These are phyloP conservation scores for Debaryomyces hansenii DNA, from an alignment of 805 yeast genomes.

Conservation along the genomic window DNA sequence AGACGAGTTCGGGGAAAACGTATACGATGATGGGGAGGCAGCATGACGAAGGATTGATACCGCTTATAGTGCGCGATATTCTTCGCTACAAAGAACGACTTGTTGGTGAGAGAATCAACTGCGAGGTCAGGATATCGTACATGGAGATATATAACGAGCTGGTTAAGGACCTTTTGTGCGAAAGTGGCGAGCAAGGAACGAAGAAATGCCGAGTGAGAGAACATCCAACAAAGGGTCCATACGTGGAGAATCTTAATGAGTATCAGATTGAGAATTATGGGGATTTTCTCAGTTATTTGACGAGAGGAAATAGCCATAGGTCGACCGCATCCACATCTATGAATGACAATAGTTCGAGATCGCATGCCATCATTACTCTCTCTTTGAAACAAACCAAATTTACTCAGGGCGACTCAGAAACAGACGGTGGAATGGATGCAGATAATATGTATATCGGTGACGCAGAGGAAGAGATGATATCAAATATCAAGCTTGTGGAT, in stretches of 20 bases:
- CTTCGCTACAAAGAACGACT: constrained; percentile 43
- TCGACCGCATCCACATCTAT: constrained; percentile 72
- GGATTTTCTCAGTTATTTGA: constrained; percentile 49
- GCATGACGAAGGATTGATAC: constrained; percentile 37
- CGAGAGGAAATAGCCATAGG: constrained; percentile 53
- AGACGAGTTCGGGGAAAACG: constrained; percentile 45
- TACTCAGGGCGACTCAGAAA: constrained; percentile 15
- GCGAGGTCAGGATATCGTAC: constrained; percentile 53
- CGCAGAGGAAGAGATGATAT: constrained; percentile 48
- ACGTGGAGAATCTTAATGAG: constrained; percentile 66
- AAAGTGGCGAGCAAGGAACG: constrained; percentile 3
- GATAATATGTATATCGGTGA: constrained; percentile 30
- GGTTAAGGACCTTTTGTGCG: constrained; percentile 59
- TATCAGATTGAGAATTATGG: constrained; percentile 45
- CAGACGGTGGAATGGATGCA: constrained; percentile 20
- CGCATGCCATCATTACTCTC: constrained; percentile 77
- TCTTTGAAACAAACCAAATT: constrained; percentile 57
- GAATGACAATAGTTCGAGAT: constrained; percentile 73
- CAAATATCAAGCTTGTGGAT: constrained; percentile 71
- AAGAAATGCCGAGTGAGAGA: constrained; percentile 58
- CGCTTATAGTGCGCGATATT: constrained; percentile 51
- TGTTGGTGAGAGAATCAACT: constrained; percentile 35
- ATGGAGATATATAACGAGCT: constrained; percentile 79
- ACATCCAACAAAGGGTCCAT: constrained; percentile 64
- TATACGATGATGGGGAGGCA: constrained; percentile 43